A percentile compares a stretch with the other conserved stretches of the same genome.
These are phyloP conservation scores for Cryptosporidium sp. DNA, from an alignment of 169 alveolate species.

Conservation along the genomic window DNA sequence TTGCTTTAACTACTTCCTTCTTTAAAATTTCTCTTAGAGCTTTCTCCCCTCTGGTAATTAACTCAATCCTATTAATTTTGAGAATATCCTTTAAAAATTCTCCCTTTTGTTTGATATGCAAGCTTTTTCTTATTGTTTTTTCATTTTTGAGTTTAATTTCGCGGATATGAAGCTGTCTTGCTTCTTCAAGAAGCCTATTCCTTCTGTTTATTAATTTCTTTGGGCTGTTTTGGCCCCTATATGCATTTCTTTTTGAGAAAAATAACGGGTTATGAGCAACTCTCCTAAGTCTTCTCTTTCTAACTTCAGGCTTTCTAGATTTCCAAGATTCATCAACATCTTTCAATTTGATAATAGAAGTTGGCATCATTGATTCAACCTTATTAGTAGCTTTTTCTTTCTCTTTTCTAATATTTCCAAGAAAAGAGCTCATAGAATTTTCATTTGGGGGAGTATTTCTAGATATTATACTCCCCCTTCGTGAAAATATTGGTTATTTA, in stretches of 20 bases:
- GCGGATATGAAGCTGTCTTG: neutral
- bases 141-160: neutral
- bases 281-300: neutral
- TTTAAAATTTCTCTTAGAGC: neutral
- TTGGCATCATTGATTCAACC: neutral
- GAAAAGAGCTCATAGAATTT: conserved; percentile 1
- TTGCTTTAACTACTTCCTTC: neutral
- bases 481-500: neutral
- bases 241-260: neutral
- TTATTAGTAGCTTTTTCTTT: neutral
- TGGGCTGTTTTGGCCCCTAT: neutral
- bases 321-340: neutral
- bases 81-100: neutral
- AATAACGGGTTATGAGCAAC: neutral
- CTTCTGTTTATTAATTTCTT: conserved; percentile 1
- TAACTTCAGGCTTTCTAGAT: neutral
- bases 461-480: conserved; percentile 37
- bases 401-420: neutral
- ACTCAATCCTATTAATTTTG: neutral
- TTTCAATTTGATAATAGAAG: neutral
- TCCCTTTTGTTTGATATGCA: conserved; percentile 17
- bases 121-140: neutral
- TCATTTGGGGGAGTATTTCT: conserved; percentile 62
- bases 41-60: conserved; percentile 7
- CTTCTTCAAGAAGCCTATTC: neutral